Evolutionary conservation across 1,284 basidiomycete species (phyloP).

Genomic region (Apiotrichum sp.): DNA sequence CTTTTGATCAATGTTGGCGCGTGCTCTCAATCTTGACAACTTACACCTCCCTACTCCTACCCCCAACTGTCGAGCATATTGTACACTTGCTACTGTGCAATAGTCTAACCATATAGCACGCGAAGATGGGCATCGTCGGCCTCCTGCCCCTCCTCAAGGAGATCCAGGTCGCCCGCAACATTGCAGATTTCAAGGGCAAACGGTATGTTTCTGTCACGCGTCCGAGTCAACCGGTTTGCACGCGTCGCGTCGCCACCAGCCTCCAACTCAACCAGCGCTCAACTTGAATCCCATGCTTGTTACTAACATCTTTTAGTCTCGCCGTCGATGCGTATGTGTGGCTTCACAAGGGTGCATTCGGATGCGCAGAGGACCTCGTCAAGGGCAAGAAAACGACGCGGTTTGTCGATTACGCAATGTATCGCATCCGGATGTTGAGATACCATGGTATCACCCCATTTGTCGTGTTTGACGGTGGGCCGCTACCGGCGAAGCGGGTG

Average conservation of each 20-base stretch:
- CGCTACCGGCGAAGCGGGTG: constrained; percentile 84
- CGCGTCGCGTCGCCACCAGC: neutral
- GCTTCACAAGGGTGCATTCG: constrained; percentile 91
- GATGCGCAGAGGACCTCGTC: constrained; percentile 85
- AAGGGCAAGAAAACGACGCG: constrained; percentile 76
- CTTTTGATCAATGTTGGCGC: too few relatives aligned
- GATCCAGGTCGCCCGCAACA: constrained; percentile 68
- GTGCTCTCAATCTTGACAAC: neutral
- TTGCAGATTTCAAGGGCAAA: constrained; percentile 75
- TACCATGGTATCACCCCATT: constrained; percentile 82
- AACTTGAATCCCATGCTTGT: neutral
- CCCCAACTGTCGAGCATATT: too few relatives aligned
- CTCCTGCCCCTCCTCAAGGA: constrained; percentile 87
- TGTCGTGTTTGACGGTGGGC: constrained; percentile 94
- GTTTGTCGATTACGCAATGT: constrained; percentile 96
- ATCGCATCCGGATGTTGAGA: constrained; percentile 75
- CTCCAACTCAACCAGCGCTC: neutral
- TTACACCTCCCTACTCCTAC: neutral
- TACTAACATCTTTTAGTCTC: constrained; percentile 17
- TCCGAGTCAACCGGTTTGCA: neutral
- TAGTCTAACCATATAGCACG: too few relatives aligned
- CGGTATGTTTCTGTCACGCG: constrained; percentile 46
- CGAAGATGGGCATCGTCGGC: constrained; percentile 83
- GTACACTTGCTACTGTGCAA: too few relatives aligned
- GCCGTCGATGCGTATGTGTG: constrained; percentile 66